These are phyloP conservation scores for Eutrema yunnanense DNA, from an alignment of 345 rosid species.

Conservation along the genomic window DNA sequence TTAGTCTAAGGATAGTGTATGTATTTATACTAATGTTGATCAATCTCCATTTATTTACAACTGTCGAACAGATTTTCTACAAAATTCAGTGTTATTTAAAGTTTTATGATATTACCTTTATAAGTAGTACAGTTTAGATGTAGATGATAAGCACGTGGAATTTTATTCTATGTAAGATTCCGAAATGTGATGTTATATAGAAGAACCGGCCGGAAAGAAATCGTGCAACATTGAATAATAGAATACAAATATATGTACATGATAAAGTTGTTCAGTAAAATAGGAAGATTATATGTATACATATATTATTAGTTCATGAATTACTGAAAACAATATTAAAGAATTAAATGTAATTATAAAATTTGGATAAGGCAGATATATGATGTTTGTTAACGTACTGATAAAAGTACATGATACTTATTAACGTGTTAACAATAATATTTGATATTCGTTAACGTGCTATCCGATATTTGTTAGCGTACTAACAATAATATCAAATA, in stretches of 20 bases:
- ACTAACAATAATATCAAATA: too few species aligned
- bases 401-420: too few species aligned
- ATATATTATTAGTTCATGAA: neutral
- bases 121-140: neutral
- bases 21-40: neutral
- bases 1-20: neutral
- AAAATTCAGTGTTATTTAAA: neutral
- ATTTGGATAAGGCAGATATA: too few species aligned
- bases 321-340: neutral
- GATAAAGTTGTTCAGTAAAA: neutral
- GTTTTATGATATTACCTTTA: neutral
- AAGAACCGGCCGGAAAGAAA: neutral
- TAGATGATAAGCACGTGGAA: neutral
- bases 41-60: neutral
- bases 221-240: neutral
- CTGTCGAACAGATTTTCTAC: neutral
- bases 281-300: too few species aligned
- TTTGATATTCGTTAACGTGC: too few species aligned
- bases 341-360: too few species aligned
- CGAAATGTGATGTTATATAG: neutral
- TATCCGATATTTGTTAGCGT: too few species aligned
- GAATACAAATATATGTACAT: neutral
- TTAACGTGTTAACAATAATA: too few species aligned
- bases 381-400: too few species aligned
- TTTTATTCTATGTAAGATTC: neutral